Evolutionary conservation across 2,329 filamentous ascomycete genomes (phyloP).

Genomic region (Chaetomiaceae sp.): DNA sequence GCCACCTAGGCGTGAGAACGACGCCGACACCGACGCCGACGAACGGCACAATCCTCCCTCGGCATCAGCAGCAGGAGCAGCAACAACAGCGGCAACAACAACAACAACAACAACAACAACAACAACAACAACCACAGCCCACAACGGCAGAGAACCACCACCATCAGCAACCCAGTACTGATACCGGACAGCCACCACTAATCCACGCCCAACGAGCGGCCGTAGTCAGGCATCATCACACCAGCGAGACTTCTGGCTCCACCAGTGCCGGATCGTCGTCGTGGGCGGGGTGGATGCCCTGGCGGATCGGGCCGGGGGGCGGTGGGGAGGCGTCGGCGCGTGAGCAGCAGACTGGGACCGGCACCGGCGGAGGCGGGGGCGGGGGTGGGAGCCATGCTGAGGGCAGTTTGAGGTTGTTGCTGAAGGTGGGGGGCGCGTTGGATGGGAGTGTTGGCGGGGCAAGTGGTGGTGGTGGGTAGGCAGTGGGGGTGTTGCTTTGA

Average conservation of each 20-base stretch:
- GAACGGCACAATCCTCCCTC: conserved; percentile 14
- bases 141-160: no score
- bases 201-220: no score
- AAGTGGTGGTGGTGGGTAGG: background rate
- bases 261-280: no score
- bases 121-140: no score
- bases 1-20: conserved; percentile 44
- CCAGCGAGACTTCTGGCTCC: no score
- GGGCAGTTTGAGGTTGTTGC: conserved; percentile 16
- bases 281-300: no score
- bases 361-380: background rate
- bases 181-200: no score
- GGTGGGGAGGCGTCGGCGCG: background rate
- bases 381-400: conserved; percentile 8
- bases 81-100: background rate
- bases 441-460: background rate
- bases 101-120: no score
- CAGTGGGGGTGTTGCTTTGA: background rate
- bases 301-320: no score
- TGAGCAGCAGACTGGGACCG: background rate
- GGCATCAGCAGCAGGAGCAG: conserved; percentile 33
- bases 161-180: no score
- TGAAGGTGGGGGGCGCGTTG: background rate
- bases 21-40: conserved; percentile 15
- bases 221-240: no score